Base-by-base conservation (phyloP, 1,284 basidiomycete species). In the Hypsizygus ulmarius region DNA sequence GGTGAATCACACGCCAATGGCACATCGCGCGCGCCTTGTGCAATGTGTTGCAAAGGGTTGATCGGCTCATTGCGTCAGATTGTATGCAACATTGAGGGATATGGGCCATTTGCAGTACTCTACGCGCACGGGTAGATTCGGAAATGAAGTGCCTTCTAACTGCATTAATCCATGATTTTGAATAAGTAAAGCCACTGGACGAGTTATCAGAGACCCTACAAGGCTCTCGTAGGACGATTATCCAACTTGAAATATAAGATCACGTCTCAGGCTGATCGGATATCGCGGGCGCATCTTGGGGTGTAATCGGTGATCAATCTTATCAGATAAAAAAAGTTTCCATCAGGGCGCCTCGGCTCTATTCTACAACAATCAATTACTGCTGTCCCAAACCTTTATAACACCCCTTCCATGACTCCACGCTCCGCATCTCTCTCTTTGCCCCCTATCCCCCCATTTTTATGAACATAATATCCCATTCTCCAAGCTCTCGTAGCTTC, bases 311-410 rank as follows among this genome's bases (percentile, higher is more conserved):
- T 33, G 27, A 25, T 27, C 34, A 33, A 68, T 69, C 66, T 70
- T 64, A 69, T 70, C 69, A 61, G 66, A 69, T 69, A 64, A 64
- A 56, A 52, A 41, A 51, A 39, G 28, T 49, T 46, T 43, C 50
- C 48, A 55, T 49, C 45, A 52, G 34, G 39, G 18, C n/a, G n/a
- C n/a, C n/a, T n/a, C n/a, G n/a, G 38, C 41, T 40, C 39, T 36
- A 51, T 57, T 59, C 58, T 58, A 47, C 47, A 45, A 46, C 49
- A 39, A 49, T 34, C 42, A 37, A 19, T 11, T 39, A 39, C 47
- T 43, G 44, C 35, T 39, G 51, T 46, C 37, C 15, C 33, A 34
- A 29, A 35, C 19, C 41, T 50, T 53, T 56, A 57, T 51, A 54
- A 51, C 37, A 46, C 25, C 45, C 38, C 39, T 45, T 49, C 52